Percentiles rank a stretch among this genome's conserved stretches.
Evolutionary conservation across 306 rosid species (phyloP).

Genomic region (Castanea crenata): DNA sequence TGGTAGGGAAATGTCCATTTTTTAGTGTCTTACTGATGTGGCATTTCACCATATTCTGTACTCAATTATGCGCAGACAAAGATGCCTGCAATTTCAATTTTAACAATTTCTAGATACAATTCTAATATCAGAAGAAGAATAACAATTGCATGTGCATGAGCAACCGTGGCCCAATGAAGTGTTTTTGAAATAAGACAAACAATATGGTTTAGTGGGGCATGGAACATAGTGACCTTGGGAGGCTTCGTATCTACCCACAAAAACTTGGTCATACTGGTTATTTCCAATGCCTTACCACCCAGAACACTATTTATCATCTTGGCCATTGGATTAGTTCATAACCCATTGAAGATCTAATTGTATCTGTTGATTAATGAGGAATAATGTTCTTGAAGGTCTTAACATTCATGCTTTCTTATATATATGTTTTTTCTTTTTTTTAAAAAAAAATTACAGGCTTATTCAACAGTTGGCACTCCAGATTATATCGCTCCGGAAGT

Average conservation of each 20-base stretch:
- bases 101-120: not conserved
- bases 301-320: not conserved
- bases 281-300: conserved; percentile 4
- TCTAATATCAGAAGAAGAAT: not conserved
- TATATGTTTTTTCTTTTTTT: conserved; percentile 14
- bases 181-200: not conserved
- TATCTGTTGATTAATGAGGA: not conserved
- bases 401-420: conserved; percentile 21
- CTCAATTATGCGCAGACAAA: not conserved
- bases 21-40: not conserved
- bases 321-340: not conserved
- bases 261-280: conserved; percentile 3
- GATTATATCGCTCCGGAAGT: conserved; percentile 95
- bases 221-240: not conserved
- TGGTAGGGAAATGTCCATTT: conserved; percentile 30
- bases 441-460: conserved; percentile 52
- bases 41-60: not conserved
- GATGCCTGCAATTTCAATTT: not conserved
- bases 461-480: conserved; percentile 91
- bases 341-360: conserved; percentile 10
- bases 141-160: not conserved
- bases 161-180: not conserved
- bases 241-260: not conserved
- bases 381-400: conserved; percentile 1
- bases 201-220: not conserved